Evolutionary conservation across 148 eudicot species (phyloP).

Genomic region (Rhododendron vialii): DNA sequence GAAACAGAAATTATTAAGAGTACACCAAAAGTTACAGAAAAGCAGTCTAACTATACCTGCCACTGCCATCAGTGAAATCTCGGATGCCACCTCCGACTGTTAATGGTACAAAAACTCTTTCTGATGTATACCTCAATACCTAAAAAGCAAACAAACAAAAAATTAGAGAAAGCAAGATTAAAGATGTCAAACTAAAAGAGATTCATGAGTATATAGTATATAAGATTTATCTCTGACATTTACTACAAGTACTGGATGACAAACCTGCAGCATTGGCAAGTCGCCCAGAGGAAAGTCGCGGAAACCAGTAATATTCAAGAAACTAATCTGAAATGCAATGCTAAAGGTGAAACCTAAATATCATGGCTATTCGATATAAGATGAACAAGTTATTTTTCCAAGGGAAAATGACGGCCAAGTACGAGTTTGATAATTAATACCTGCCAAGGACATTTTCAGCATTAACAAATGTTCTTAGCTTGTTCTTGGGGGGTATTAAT

Average conservation of each 20-base stretch:
- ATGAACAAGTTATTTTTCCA: not conserved
- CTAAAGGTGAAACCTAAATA: constrained; percentile 6
- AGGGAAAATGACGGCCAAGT: not conserved
- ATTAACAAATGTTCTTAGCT: too few species aligned
- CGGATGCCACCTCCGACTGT: constrained; percentile 99
- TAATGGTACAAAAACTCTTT: constrained; percentile 91
- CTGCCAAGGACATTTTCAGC: too few species aligned
- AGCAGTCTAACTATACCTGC: constrained; percentile 48
- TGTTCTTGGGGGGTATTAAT: too few species aligned
- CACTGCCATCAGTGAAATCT: constrained; percentile 93
- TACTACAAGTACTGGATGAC: constrained; percentile 6
- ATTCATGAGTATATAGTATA: constrained; percentile 3
- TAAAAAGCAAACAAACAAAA: constrained; percentile 19
- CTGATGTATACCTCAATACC: constrained; percentile 78
- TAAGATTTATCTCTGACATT: not conserved
- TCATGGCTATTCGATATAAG: not conserved
- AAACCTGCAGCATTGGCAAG: constrained; percentile 95
- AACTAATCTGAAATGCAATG: constrained; percentile 62
- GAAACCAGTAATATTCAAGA: constrained; percentile 91
- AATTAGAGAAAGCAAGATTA: not conserved
- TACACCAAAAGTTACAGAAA: not conserved
- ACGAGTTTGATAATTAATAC: too few species aligned
- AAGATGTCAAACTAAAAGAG: not conserved
- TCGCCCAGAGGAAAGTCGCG: constrained; percentile 96
- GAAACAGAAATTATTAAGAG: not conserved